Base-by-base conservation (phyloP, 495 filamentous ascomycete genomes). In the Glonium stellatum region DNA sequence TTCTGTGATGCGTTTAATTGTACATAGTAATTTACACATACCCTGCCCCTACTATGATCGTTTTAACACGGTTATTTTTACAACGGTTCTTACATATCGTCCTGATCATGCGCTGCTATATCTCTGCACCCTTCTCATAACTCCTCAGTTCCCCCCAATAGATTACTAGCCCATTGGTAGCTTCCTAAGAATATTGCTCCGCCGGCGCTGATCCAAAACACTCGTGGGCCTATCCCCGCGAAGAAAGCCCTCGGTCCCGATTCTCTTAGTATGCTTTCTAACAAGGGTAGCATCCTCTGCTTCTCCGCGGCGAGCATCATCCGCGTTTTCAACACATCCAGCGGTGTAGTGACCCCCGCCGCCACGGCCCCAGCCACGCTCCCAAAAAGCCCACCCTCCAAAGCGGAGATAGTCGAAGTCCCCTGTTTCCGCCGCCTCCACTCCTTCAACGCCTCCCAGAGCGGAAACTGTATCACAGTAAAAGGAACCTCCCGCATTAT, bases 401-500 rank as follows among this genome's bases (percentile, higher is more conserved):
- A 75, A 1, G 86, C 90, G 18, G 82, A 80, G 0, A 92, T 80
- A 42, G 83, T 74, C 62, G 68, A 48, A 62, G 55, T 49, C 55
- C 36, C 27, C 52, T 55, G 48, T 54, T 55, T 1, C 50, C 58
- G 12, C 31, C 63, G 75, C 23, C 77, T 72, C 57, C 69, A 77
- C 55, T 76, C 73, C 79, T 97, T 98, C 76, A 97, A 80, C 1
- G 80, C 85, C 73, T 98, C 93, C 93, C 93, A 98, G 67, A 98
- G 79, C 18, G 93, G 95, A 67, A 98, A 98, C 72, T 98, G 93
- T 37, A 98, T 82, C 11, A 97, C 83, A 5, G 93, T 97, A 64
- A 98, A 98, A 9, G 93, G 93, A 55, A 98, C 95, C 77, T 98
- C 93, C 50, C 93, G 84, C 76, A 96, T 85, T 25, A 98, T 85